Evolutionary conservation across 306 rosid species (phyloP).

Genomic region (Leucaena leucocephala): DNA sequence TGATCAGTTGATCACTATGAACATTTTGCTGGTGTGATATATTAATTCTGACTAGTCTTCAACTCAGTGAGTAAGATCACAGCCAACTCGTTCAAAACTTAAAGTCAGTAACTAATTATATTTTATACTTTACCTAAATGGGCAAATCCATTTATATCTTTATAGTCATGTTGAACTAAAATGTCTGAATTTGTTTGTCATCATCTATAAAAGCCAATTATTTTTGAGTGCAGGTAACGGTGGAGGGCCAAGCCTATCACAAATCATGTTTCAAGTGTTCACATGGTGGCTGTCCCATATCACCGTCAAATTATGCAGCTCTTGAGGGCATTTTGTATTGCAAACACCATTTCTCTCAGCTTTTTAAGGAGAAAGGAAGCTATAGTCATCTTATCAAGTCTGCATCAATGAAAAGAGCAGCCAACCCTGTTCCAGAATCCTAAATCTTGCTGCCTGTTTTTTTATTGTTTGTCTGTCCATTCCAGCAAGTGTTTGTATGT

Average conservation of each 20-base stretch:
- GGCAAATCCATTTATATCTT: conserved; percentile 2
- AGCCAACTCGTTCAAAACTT: not conserved
- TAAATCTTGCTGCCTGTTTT: conserved; percentile 37
- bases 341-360: conserved; percentile 96
- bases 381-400: conserved; percentile 77
- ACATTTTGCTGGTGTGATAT: not conserved
- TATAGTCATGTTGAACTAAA: not conserved
- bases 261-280: conserved; percentile 95
- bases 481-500: conserved; percentile 20
- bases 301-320: conserved; percentile 94
- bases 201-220: not conserved
- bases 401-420: conserved; percentile 68
- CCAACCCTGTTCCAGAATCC: conserved; percentile 67
- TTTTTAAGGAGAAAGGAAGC: conserved; percentile 91
- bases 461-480: not conserved
- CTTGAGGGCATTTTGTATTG: conserved; percentile 92
- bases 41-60: not conserved
- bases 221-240: conserved; percentile 74
- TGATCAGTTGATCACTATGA: conserved; percentile 7
- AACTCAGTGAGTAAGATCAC: not conserved
- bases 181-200: conserved; percentile 2
- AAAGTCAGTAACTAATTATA: not conserved
- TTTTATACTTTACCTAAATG: not conserved
- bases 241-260: conserved; percentile 85
- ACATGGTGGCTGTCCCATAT: conserved; percentile 87